Evolutionary conservation across 345 rosid species (phyloP).

Genomic region (Boechera stricta): DNA sequence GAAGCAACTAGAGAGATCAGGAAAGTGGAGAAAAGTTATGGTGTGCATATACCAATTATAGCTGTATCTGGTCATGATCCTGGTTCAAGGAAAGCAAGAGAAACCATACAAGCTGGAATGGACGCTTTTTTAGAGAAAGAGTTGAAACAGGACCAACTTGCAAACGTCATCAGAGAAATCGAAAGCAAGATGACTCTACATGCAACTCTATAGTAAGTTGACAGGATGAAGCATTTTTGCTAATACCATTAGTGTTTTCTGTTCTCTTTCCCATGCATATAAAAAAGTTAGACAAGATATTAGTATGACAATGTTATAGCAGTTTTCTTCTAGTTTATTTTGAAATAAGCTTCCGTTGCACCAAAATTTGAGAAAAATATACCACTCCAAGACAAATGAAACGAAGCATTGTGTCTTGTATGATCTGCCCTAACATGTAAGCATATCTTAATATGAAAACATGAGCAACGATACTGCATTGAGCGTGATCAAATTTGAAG

Average conservation of each 20-base stretch:
- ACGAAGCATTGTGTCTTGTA: background rate
- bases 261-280: too few species aligned
- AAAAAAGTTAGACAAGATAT: background rate
- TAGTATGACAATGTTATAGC: background rate
- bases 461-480: background rate
- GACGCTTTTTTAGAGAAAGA: conserved; percentile 61
- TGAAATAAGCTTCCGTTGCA: background rate
- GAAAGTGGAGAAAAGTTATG: conserved; percentile 54
- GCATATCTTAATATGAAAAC: too few species aligned
- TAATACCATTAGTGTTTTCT: background rate
- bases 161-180: conserved; percentile 39
- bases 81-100: conserved; percentile 44
- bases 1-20: conserved; percentile 71
- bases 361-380: background rate
- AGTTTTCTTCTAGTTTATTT: background rate
- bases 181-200: conserved; percentile 25
- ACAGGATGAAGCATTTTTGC: background rate
- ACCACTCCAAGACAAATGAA: background rate
- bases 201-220: background rate
- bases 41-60: conserved; percentile 67
- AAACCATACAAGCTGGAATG: conserved; percentile 61
- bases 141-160: conserved; percentile 33
- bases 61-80: conserved; percentile 66
- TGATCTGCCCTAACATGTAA: background rate
- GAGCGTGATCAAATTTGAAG: background rate